phyloP scores from a whole-genome alignment of 1,284 basidiomycete species.

The Cystobasidium pallidum region DNA sequence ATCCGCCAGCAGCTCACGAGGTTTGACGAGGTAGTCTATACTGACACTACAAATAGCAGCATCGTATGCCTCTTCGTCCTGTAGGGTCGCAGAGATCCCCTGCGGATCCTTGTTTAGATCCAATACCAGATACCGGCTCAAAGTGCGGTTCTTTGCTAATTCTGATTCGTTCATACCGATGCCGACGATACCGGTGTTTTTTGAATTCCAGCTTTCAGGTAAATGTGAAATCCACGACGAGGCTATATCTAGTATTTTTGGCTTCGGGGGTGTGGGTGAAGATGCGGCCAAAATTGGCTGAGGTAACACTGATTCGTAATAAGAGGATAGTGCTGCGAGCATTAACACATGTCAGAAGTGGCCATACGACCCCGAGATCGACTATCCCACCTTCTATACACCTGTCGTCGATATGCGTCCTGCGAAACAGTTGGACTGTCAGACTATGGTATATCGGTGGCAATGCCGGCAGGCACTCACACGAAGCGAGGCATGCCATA shows the following conservation, averaged over 20 bases:
- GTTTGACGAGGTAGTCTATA: slow-evolving; percentile 54
- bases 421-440: neutral
- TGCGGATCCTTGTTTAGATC: slow-evolving; percentile 52
- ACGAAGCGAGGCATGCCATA: slow-evolving; percentile 52
- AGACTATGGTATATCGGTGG: slow-evolving; percentile 42
- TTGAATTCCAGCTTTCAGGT: slow-evolving; percentile 45
- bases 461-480: slow-evolving; percentile 51
- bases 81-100: slow-evolving; percentile 27
- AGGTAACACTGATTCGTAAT: slow-evolving; percentile 51
- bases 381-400: slow-evolving; percentile 19
- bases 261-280: slow-evolving; percentile 24
- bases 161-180: slow-evolving; percentile 54
- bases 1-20: slow-evolving; percentile 50
- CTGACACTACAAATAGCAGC: slow-evolving; percentile 53
- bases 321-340: slow-evolving; percentile 41
- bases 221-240: slow-evolving; percentile 55
- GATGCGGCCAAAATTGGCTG: neutral
- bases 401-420: slow-evolving; percentile 33
- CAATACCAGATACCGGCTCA: slow-evolving; percentile 48
- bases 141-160: slow-evolving; percentile 50
- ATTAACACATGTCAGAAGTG: no score
- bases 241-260: slow-evolving; percentile 53
- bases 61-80: slow-evolving; percentile 41
- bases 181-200: slow-evolving; percentile 50
- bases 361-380: no score